Conservation (phyloP, 2,329 filamentous ascomycete species). For the Fusarium caatingaense region DNA sequence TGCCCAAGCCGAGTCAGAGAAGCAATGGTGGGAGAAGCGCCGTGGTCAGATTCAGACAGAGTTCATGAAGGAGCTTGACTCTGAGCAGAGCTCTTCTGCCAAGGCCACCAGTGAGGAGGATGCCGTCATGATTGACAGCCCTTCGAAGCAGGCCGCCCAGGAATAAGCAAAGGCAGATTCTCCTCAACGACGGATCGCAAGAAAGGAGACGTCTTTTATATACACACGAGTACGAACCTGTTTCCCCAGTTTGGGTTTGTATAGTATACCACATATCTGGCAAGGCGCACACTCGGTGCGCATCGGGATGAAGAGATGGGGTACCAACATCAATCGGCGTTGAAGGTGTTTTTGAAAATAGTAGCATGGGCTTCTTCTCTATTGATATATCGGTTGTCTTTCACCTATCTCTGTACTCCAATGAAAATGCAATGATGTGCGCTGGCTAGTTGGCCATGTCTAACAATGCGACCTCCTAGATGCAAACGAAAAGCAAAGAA, state of each 20-base stretch:
- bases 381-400: conserved; percentile 29
- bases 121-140: conserved; percentile 78
- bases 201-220: conserved; percentile 1
- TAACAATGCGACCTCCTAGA: conserved; percentile 35
- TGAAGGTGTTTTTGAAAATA: conserved; percentile 33
- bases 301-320: conserved; percentile 1
- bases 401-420: conserved; percentile 25
- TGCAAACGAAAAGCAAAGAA: conserved; percentile 7
- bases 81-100: conserved; percentile 60
- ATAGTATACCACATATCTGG: conserved; percentile 16
- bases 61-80: conserved; percentile 87
- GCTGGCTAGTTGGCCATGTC: conserved; percentile 36
- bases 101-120: conserved; percentile 54
- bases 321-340: conserved; percentile 28
- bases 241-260: conserved; percentile 13
- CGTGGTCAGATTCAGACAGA: conserved; percentile 77
- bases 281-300: conserved; percentile 3
- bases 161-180: conserved; percentile 23
- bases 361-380: conserved; percentile 38
- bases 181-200: neutral
- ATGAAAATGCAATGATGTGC: conserved; percentile 43
- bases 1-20: conserved; percentile 76
- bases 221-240: conserved; percentile 4
- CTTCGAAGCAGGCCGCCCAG: conserved; percentile 69
- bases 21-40: conserved; percentile 93